Evolutionary conservation across 495 filamentous ascomycete genomes (phyloP), one percentile per base, ranked within the genome.

Genomic region (Neurospora terricola): DNA sequence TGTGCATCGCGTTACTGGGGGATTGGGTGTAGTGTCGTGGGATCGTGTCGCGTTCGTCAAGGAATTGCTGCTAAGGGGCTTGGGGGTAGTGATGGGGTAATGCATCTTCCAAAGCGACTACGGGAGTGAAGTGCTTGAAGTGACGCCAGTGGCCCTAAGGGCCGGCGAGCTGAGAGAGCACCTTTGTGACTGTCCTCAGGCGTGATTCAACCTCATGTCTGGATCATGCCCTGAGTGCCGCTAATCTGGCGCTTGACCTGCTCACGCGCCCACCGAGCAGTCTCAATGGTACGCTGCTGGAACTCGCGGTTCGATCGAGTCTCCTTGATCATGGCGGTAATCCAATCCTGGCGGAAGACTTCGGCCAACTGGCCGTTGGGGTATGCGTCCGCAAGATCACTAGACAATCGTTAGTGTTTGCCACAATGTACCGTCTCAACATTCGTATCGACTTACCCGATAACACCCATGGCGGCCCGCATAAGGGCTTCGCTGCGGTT

Each of bases 241-340:
- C 86, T 86, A 70, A 92, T 88, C 81, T 99, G 96, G 75, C 93
- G 90, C 87, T 97, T 97, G 79, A 98, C 94, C 78, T 97, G 94
- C 85, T 98, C 96, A 43, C 96, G 91, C 73, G 96, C 94, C 96
- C 96, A 99, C 70, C 96, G 91, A 77, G 96, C 96, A 23, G 95
- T 98, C 38, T 98, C 94, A 73, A 93, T 90, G 7, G 96, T 98
- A 70, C 94, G 92, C 21, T 85, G 54, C 77, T 88, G 85, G 84
- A 92, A 97, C 8, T 97, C 93, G 39, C 91, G 90, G 86, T 95
- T 98, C 38, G 88, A 84, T 71, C 93, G 90, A 21, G 91, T 93
- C 77, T 98, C 94, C 82, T 93, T 93, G 74, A 97, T 93, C 85
- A 99, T 89, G 18, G 84, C 80, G 21, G 89, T 93, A 71, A 99